Conservation (phyloP, 2,329 filamentous ascomycete genomes). For the Pseudocercospora fuligena region DNA sequence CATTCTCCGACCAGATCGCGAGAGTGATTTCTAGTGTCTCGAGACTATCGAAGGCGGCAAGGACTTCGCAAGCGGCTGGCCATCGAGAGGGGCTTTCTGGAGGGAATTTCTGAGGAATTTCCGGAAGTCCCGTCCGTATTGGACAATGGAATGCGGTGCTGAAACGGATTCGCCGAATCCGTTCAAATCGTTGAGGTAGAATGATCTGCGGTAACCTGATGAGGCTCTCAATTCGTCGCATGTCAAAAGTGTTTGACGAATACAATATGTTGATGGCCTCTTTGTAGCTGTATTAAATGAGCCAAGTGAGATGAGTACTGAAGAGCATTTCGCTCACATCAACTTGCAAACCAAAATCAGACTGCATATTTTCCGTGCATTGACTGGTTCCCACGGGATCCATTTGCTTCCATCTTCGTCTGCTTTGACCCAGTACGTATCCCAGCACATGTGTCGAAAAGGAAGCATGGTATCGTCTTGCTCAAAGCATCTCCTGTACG, state of each 20-base stretch:
- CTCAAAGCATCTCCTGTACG: background rate
- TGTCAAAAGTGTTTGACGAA: background rate
- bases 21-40: no score
- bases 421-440: background rate
- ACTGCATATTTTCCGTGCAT: background rate
- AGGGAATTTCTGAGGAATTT: no score
- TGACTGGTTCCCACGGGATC: background rate
- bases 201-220: background rate
- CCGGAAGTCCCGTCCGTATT: background rate
- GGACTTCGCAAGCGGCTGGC: no score
- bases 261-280: background rate
- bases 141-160: conserved; percentile 7
- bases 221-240: background rate
- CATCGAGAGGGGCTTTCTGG: no score
- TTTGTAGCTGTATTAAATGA: background rate
- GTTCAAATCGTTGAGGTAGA: background rate
- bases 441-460: conserved; percentile 13
- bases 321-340: background rate
- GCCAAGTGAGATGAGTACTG: background rate
- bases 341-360: conserved; percentile 13
- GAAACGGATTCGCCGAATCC: background rate
- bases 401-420: background rate
- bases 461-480: background rate
- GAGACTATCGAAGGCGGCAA: no score
- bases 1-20: no score